Conservation (phyloP, 2,329 filamentous ascomycete species). For the Aspergillus piperis region DNA sequence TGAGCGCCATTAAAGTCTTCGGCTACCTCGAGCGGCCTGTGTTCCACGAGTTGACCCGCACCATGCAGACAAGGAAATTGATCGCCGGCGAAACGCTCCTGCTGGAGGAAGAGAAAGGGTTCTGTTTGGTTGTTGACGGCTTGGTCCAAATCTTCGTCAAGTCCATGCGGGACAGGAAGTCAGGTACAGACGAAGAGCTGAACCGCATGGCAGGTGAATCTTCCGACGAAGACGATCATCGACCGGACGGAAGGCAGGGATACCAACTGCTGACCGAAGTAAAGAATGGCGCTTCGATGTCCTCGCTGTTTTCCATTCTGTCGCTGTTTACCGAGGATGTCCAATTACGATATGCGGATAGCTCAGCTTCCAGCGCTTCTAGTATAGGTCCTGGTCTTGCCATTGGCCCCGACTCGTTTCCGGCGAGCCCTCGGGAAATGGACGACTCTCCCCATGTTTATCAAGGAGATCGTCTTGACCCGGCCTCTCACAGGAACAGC, state of each 20-base stretch:
- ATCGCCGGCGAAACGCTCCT: slow-evolving; percentile 95
- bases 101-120: slow-evolving; percentile 95
- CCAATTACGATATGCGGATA: slow-evolving; percentile 68
- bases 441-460: slow-evolving; percentile 29
- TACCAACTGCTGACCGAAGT: slow-evolving; percentile 97
- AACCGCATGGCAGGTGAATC: slow-evolving; percentile 49
- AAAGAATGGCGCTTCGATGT: slow-evolving; percentile 97
- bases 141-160: slow-evolving; percentile 98
- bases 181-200: slow-evolving; percentile 43
- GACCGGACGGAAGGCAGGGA: slow-evolving; percentile 67
- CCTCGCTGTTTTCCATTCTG: slow-evolving; percentile 94
- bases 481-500: slow-evolving; percentile 23
- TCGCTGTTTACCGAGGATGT: slow-evolving; percentile 96
- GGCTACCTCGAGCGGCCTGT: slow-evolving; percentile 94
- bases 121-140: slow-evolving; percentile 95
- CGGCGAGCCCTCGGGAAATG: slow-evolving; percentile 39
- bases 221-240: slow-evolving; percentile 68
- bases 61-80: slow-evolving; percentile 96
- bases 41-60: slow-evolving; percentile 94
- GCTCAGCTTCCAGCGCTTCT: slow-evolving; percentile 46
- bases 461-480: slow-evolving; percentile 23
- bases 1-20: slow-evolving; percentile 98
- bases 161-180: slow-evolving; percentile 60
- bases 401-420: slow-evolving; percentile 41
- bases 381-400: slow-evolving; percentile 32